Evolutionary conservation across 2,329 filamentous ascomycete species (phyloP).

Genomic region (Talaromyces sp.): DNA sequence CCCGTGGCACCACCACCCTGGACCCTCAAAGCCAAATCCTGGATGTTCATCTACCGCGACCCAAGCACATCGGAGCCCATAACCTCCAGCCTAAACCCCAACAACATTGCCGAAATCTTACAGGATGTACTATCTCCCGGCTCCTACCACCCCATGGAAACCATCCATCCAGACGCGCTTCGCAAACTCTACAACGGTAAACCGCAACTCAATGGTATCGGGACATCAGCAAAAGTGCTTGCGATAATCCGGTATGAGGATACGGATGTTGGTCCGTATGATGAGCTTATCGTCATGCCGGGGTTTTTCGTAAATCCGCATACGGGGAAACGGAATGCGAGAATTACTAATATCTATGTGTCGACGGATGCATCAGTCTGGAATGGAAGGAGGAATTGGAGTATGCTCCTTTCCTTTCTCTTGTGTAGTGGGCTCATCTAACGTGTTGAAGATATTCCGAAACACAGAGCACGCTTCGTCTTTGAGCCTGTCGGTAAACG

Average conservation of each 20-base stretch:
- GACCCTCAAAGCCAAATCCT: conserved; percentile 3
- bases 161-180: neutral
- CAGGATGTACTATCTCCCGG: neutral
- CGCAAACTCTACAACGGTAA: neutral
- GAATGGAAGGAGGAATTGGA: conserved; percentile 9
- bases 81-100: neutral
- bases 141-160: neutral
- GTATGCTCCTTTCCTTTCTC: neutral
- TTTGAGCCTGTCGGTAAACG: neutral
- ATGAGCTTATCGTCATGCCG: neutral
- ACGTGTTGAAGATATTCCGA: neutral
- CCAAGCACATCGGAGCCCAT: neutral
- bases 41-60: neutral
- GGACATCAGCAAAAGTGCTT: neutral
- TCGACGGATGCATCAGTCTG: neutral
- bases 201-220: neutral
- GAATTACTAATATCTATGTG: conserved; percentile 6
- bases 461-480: conserved; percentile 1
- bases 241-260: neutral
- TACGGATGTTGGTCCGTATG: neutral
- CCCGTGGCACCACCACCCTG: neutral
- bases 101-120: neutral
- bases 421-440: neutral
- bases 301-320: neutral
- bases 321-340: neutral